A percentile compares a stretch with the other conserved stretches of the same genome.
Evolutionary conservation across 2,329 filamentous ascomycete genomes (phyloP).

Genomic region (Aspergillus felis): DNA sequence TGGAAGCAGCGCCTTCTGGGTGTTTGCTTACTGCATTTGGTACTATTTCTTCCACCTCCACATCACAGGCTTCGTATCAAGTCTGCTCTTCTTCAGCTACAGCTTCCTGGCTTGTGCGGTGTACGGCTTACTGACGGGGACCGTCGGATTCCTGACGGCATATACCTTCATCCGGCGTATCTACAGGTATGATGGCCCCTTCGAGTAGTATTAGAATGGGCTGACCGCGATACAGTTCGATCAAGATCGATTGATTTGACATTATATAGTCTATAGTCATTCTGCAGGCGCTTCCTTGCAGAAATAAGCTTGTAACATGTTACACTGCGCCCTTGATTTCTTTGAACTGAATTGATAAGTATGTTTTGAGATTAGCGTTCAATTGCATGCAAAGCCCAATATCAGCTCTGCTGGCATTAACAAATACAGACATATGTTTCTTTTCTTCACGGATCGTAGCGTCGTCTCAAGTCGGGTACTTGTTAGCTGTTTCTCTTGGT

Average conservation of each 20-base stretch:
- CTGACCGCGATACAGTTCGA: constrained; percentile 22
- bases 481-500: neutral
- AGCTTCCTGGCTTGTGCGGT: constrained; percentile 76
- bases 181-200: constrained; percentile 61
- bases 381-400: neutral
- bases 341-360: neutral
- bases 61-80: constrained; percentile 74
- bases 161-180: constrained; percentile 82
- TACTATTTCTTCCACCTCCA: constrained; percentile 79
- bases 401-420: neutral
- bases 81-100: constrained; percentile 80
- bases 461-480: neutral
- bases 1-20: constrained; percentile 71
- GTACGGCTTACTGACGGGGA: constrained; percentile 77
- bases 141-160: constrained; percentile 76
- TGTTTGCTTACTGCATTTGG: constrained; percentile 78
- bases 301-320: neutral
- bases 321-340: neutral
- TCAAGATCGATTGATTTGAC: constrained; percentile 30
- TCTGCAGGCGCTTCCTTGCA: neutral
- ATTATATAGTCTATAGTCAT: neutral
- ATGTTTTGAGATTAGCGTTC: neutral
- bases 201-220: neutral
- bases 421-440: neutral
- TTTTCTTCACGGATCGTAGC: neutral